Conservation (phyloP, 805 yeast genomes). For the Wickerhamiella qilinensis region DNA sequence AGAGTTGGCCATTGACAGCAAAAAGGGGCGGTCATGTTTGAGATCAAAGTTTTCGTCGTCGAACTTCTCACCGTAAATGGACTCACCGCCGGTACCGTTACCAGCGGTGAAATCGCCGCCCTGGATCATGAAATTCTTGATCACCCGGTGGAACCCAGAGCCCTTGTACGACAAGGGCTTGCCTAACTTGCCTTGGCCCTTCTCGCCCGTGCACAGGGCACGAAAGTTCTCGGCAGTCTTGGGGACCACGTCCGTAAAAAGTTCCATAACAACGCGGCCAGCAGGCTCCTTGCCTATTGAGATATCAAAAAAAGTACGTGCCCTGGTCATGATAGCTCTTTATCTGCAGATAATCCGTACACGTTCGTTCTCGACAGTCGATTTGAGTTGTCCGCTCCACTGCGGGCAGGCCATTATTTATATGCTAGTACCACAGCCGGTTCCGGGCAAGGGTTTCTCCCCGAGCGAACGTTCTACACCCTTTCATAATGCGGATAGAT, state of each 20-base stretch:
- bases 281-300: constrained; percentile 49
- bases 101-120: constrained; percentile 81
- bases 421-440: too few relatives aligned
- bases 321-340: too few relatives aligned
- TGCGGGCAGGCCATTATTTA: too few relatives aligned
- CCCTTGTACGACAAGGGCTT: constrained; percentile 61
- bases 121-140: constrained; percentile 79
- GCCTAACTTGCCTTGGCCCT: constrained; percentile 47
- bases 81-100: constrained; percentile 68
- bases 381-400: too few relatives aligned
- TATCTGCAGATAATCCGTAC: too few relatives aligned
- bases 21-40: constrained; percentile 69
- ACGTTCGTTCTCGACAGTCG: too few relatives aligned
- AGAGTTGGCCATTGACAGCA: constrained; percentile 92
- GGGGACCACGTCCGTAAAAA: constrained; percentile 49
- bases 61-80: constrained; percentile 69
- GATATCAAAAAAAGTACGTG: constrained; percentile 36
- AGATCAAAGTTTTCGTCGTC: constrained; percentile 78
- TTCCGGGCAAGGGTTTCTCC: too few relatives aligned
- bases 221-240: constrained; percentile 82
- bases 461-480: too few relatives aligned
- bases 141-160: constrained; percentile 80
- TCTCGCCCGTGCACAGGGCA: constrained; percentile 79
- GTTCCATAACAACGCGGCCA: constrained; percentile 69
- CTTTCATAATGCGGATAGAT: too few relatives aligned